Base-by-base conservation (phyloP, 129 eudicot species). In the Arctium minus region DNA sequence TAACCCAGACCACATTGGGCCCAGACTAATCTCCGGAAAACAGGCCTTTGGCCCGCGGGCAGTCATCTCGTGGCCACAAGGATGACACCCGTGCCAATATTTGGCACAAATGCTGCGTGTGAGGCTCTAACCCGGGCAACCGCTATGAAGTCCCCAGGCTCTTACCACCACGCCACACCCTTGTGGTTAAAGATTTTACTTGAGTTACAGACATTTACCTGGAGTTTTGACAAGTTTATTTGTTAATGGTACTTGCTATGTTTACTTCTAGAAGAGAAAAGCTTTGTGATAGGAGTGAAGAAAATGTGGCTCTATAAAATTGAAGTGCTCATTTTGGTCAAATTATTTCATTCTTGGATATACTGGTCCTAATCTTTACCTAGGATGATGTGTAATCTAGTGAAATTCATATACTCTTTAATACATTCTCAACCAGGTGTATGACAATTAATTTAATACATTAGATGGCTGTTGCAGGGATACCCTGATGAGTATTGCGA, bases 401-500 rank as follows among this genome's bases (percentile, higher is more conserved):
- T 64, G 70, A 64, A 64, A 64, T 64, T 64, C 70, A 64, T 64
- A n/a, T 62, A n/a, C 70, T 64, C 32, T 64, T 64, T 22, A 64
- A 22, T 64, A 22, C 32, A 27, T 64, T 22, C 32, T 64, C 71
- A 67, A 67, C 71, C 32, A 29, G 27, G 68, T 60, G 68, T 60
- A 17, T 60, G 29, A 60, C 22, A 6, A 8, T 67, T 67, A 29
- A 27, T 67, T 27, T 67, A 67, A 18, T 29, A 29, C 9, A 44
- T 48, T 22, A 5, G 56, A 56, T 71, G 31, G 7, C 4, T 67
- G 72, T 48, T 89, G 72, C 89, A 96, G 98, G 89, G 97, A 96
- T 84, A 96, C 99, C 18, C 85, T 96, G 86, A 93, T 96, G 98
- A 85, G 97, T 79, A 93, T 93, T 75, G 99, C 98, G 30, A 93